Conservation (phyloP, 2,329 filamentous ascomycete species). For the Beauveria caledonica region DNA sequence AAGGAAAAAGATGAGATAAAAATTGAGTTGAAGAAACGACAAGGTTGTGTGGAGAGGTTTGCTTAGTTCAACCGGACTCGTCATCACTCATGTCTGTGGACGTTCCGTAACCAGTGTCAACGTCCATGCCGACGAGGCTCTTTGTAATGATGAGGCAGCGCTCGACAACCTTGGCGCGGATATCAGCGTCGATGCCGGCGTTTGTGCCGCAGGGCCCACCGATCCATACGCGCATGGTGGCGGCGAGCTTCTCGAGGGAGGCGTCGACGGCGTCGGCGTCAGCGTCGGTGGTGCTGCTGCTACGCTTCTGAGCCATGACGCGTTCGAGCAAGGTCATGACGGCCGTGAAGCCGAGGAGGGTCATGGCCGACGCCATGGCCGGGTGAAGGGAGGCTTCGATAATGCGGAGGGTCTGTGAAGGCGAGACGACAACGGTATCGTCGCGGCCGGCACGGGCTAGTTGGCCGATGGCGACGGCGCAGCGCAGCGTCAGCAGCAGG, state of each 20-base stretch:
- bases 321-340: conserved; percentile 50
- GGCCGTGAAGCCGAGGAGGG: conserved; percentile 52
- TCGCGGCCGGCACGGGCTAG: conserved; percentile 36
- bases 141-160: conserved; percentile 49
- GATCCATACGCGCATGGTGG: conserved; percentile 52
- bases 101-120: conserved; percentile 52
- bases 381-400: conserved; percentile 42
- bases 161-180: conserved; percentile 47
- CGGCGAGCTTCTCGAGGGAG: conserved; percentile 49
- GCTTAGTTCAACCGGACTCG: background rate
- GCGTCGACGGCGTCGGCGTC: conserved; percentile 35
- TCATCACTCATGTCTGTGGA: conserved; percentile 42
- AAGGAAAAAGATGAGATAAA: background rate
- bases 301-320: conserved; percentile 37
- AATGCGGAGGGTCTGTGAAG: conserved; percentile 36
- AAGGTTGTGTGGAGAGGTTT: background rate
- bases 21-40: background rate
- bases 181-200: conserved; percentile 40
- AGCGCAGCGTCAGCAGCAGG: conserved; percentile 48
- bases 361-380: conserved; percentile 34
- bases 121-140: conserved; percentile 50
- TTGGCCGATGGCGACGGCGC: conserved; percentile 53
- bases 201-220: conserved; percentile 43
- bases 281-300: conserved; percentile 16
- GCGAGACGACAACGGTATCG: conserved; percentile 17